phyloP scores from a whole-genome alignment of 116 monocot genomes.

The Iris pallida region DNA sequence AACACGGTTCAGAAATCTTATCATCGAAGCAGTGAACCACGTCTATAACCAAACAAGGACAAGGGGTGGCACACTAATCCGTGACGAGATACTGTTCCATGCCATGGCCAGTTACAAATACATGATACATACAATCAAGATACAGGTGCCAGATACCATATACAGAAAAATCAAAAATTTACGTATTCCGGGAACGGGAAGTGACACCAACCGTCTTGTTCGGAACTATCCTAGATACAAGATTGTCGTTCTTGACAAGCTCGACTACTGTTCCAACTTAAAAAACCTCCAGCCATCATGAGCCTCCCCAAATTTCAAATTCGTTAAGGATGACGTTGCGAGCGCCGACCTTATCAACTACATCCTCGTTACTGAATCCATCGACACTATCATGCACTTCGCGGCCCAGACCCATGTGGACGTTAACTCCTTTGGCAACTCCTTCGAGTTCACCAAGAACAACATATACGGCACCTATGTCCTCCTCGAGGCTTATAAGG shows the following conservation, averaged over 20 bases:
- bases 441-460: slow-evolving; percentile 79
- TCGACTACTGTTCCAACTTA: slow-evolving; percentile 72
- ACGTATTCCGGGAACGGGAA: too few species aligned
- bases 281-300: slow-evolving; percentile 56
- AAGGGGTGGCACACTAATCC: too few species aligned
- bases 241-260: slow-evolving; percentile 75
- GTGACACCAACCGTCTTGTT: slow-evolving; percentile 59
- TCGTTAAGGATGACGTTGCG: slow-evolving; percentile 67
- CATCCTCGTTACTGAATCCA: slow-evolving; percentile 54
- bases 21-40: too few species aligned
- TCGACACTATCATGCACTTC: slow-evolving; percentile 80
- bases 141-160: too few species aligned
- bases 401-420: slow-evolving; percentile 84
- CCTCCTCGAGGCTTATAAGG: slow-evolving; percentile 69
- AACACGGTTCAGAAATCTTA: too few species aligned
- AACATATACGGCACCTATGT: slow-evolving; percentile 77
- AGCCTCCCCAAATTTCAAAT: slow-evolving; percentile 58
- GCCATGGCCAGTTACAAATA: too few species aligned
- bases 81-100: too few species aligned
- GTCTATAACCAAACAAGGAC: too few species aligned
- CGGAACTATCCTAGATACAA: slow-evolving; percentile 56
- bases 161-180: too few species aligned
- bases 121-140: too few species aligned
- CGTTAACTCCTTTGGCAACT: slow-evolving; percentile 76
- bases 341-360: slow-evolving; percentile 69